phyloP scores from a whole-genome alignment of 768 basidiomycete species.

The Leucocoprinus leucothites region DNA sequence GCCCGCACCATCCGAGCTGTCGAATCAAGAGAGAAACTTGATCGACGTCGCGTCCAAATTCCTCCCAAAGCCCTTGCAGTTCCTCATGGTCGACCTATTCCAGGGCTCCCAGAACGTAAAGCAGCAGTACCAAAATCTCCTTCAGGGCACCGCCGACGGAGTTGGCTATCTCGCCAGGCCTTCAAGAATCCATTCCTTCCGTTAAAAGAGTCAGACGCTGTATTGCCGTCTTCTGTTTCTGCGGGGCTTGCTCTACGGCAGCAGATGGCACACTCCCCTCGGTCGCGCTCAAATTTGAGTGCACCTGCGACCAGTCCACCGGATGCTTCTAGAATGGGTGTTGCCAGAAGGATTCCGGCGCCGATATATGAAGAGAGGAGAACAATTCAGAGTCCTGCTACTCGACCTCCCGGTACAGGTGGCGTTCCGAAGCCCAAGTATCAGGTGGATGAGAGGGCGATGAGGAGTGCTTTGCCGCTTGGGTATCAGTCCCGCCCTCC shows the following conservation, averaged over 20 bases:
- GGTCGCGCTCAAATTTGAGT: constrained; percentile 13
- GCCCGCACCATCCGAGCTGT: constrained; percentile 16
- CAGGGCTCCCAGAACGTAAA: constrained; percentile 20
- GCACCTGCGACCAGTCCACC: constrained; percentile 18
- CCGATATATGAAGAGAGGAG: constrained; percentile 4
- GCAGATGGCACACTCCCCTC: neutral
- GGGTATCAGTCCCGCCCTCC: neutral
- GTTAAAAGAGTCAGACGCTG: constrained; percentile 26
- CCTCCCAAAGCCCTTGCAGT: constrained; percentile 22
- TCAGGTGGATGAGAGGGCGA: neutral
- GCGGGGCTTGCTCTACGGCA: constrained; percentile 16
- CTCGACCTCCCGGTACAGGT: neutral
- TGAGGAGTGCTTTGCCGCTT: constrained; percentile 2
- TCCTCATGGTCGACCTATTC: constrained; percentile 21
- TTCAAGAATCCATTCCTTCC: constrained; percentile 39
- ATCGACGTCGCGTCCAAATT: constrained; percentile 12
- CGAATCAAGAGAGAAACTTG: neutral
- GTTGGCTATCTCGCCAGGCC: constrained; percentile 26
- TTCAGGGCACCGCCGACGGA: constrained; percentile 22
- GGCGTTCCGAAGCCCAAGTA: constrained; percentile 1
- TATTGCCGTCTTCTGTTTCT: constrained; percentile 17
- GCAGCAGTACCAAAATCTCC: constrained; percentile 30
- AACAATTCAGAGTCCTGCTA: neutral
- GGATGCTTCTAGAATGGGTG: neutral
- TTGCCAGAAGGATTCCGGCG: neutral